Percentiles rank a stretch among this genome's conserved stretches.
phyloP scores from a whole-genome alignment of 2,329 filamentous ascomycete genomes.

The Zelopaecilomyces penicillatus region DNA sequence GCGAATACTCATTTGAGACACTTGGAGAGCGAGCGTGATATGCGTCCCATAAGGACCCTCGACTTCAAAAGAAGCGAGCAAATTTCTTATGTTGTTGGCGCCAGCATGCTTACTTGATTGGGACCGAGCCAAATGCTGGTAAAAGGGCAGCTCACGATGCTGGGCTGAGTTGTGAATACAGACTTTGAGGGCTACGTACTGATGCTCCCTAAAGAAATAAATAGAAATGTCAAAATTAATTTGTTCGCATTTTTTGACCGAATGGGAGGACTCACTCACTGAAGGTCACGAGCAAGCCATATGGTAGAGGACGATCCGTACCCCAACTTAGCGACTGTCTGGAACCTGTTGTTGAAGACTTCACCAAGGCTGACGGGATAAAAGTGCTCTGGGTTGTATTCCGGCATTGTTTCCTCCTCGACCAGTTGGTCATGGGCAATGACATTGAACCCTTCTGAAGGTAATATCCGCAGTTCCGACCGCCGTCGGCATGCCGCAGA shows the following conservation, averaged over 20 bases:
- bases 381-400: slow-evolving; percentile 25
- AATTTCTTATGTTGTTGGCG: slow-evolving; percentile 12
- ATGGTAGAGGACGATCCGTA: slow-evolving; percentile 33
- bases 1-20: slow-evolving; percentile 21
- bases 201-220: slow-evolving; percentile 3
- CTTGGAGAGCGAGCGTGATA: slow-evolving; percentile 14
- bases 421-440: slow-evolving; percentile 11
- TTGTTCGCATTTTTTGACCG: background rate
- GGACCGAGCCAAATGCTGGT: slow-evolving; percentile 9
- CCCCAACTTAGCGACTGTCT: slow-evolving; percentile 31
- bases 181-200: slow-evolving; percentile 25
- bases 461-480: slow-evolving; percentile 10
- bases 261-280: slow-evolving; percentile 12
- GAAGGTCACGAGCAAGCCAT: slow-evolving; percentile 32
- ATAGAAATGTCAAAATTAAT: slow-evolving; percentile 7
- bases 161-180: slow-evolving; percentile 16
- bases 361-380: slow-evolving; percentile 31
- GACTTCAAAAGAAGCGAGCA: slow-evolving; percentile 15
- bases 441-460: slow-evolving; percentile 11
- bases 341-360: slow-evolving; percentile 26
- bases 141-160: slow-evolving; percentile 17
- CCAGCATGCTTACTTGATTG: slow-evolving; percentile 8
- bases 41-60: slow-evolving; percentile 14
- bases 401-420: slow-evolving; percentile 31
- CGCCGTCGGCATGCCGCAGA: background rate